Evolutionary conservation across 106 monocot species (phyloP).

Genomic region (Apostasia shenzhenica): DNA sequence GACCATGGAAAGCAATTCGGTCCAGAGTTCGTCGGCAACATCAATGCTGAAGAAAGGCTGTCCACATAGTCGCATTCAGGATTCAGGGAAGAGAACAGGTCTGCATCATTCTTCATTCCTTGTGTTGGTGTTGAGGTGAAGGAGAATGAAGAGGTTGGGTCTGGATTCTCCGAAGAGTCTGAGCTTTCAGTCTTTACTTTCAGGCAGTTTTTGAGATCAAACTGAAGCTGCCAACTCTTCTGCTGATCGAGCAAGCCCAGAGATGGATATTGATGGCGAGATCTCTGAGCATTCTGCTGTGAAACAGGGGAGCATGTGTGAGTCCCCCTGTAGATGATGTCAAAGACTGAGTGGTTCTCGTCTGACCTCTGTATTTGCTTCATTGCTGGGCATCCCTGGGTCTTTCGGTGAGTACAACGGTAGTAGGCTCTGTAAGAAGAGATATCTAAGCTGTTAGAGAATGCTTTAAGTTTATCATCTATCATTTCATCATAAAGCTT

Average conservation of each 20-base stretch:
- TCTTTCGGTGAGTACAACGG: slow-evolving; percentile 26
- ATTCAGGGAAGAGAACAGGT: neutral
- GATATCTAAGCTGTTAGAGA: no score
- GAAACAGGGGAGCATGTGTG: slow-evolving; percentile 22
- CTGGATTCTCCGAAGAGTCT: neutral
- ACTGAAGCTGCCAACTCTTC: slow-evolving; percentile 7
- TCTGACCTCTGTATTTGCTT: slow-evolving; percentile 48
- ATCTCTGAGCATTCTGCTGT: neutral
- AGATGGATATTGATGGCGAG: neutral
- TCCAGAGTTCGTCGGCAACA: neutral
- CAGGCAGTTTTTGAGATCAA: slow-evolving; percentile 20
- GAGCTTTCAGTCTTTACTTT: slow-evolving; percentile 19
- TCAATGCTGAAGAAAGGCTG: neutral
- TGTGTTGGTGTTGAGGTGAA: neutral
- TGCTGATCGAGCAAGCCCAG: neutral
- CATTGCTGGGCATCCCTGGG: slow-evolving; percentile 35
- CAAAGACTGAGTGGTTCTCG: slow-evolving; percentile 20
- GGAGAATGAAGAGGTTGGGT: neutral
- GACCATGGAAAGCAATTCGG: neutral
- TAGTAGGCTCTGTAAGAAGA: slow-evolving; percentile 26
- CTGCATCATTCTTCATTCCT: neutral
- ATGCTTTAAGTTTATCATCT: neutral
- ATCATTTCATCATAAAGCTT: neutral
- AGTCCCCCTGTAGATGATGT: slow-evolving; percentile 24
- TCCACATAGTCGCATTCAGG: no score